Evolutionary conservation across 805 yeast genomes (phyloP).

Genomic region (Kluyveromyces lactis): DNA sequence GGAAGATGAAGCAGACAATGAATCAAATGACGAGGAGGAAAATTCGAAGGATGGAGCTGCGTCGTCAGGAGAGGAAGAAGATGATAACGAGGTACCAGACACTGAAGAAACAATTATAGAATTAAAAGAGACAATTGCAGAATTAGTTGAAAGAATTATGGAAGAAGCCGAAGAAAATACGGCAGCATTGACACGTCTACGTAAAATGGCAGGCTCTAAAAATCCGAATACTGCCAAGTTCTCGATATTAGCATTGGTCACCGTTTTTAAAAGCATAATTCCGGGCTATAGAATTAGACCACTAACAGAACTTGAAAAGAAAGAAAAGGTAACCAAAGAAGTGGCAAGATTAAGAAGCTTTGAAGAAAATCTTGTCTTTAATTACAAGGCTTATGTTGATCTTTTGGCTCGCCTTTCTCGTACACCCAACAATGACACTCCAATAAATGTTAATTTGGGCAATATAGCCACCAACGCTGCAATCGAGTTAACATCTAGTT

Average conservation of each 20-base stretch:
- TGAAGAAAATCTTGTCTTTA: slow-evolving; percentile 67
- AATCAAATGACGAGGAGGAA: slow-evolving; percentile 12
- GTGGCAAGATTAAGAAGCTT: slow-evolving; percentile 68
- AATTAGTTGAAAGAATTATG: slow-evolving; percentile 62
- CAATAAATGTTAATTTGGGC: slow-evolving; percentile 33
- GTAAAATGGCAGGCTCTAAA: slow-evolving; percentile 61
- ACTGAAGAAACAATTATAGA: slow-evolving; percentile 47
- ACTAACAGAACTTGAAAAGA: slow-evolving; percentile 68
- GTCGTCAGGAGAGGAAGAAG: slow-evolving; percentile 21
- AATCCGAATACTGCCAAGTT: slow-evolving; percentile 61
- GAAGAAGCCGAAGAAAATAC: slow-evolving; percentile 89
- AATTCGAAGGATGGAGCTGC: slow-evolving; percentile 25
- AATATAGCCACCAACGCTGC: slow-evolving; percentile 64
- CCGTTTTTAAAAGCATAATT: slow-evolving; percentile 75
- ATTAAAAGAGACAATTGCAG: slow-evolving; percentile 78
- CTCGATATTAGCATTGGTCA: slow-evolving; percentile 69
- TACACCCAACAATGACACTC: slow-evolving; percentile 29
- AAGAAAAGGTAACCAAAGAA: slow-evolving; percentile 77
- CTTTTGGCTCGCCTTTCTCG: slow-evolving; percentile 37
- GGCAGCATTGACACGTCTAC: slow-evolving; percentile 51
- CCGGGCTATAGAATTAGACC: slow-evolving; percentile 87
- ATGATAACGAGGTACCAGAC: slow-evolving; percentile 32
- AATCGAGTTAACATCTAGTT: slow-evolving; percentile 61
- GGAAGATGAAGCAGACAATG: slow-evolving; percentile 10
- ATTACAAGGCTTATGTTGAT: slow-evolving; percentile 62